These are phyloP conservation scores for Myxozyma sirexii DNA, from an alignment of 805 yeast species.

Conservation along the genomic window DNA sequence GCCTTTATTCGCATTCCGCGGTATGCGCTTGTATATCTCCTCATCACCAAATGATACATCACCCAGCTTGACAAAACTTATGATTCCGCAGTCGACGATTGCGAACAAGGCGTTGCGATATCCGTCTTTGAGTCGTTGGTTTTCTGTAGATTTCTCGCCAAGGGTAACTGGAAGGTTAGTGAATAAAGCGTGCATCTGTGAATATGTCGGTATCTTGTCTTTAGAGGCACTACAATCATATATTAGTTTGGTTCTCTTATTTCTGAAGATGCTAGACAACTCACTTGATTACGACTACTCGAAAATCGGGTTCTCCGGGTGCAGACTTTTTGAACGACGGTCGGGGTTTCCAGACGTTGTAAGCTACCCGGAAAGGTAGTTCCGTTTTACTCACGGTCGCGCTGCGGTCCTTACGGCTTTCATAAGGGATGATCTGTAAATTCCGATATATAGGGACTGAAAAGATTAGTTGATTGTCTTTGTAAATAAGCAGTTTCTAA, in stretches of 20 bases:
- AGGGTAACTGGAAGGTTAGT: conserved; percentile 35
- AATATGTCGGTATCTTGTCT: conserved; percentile 42
- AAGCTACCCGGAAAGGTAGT: conserved; percentile 48
- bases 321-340: conserved; percentile 65
- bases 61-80: conserved; percentile 56
- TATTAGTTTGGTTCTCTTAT: background rate
- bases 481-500: background rate
- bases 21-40: conserved; percentile 7
- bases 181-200: conserved; percentile 43
- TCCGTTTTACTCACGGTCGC: conserved; percentile 5
- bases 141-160: conserved; percentile 16
- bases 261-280: background rate
- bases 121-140: conserved; percentile 55
- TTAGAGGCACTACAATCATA: conserved; percentile 38
- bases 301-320: conserved; percentile 76
- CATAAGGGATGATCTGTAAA: conserved; percentile 36
- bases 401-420: conserved; percentile 14
- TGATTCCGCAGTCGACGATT: conserved; percentile 71
- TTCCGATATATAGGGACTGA: conserved; percentile 33
- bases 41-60: conserved; percentile 41
- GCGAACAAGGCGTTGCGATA: conserved; percentile 62
- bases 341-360: conserved; percentile 81
- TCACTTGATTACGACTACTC: conserved; percentile 58
- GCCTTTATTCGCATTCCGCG: background rate
- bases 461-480: background rate